phyloP scores from a whole-genome alignment of 2,329 filamentous ascomycete genomes.

The Dothidotthia symphoricarpi region DNA sequence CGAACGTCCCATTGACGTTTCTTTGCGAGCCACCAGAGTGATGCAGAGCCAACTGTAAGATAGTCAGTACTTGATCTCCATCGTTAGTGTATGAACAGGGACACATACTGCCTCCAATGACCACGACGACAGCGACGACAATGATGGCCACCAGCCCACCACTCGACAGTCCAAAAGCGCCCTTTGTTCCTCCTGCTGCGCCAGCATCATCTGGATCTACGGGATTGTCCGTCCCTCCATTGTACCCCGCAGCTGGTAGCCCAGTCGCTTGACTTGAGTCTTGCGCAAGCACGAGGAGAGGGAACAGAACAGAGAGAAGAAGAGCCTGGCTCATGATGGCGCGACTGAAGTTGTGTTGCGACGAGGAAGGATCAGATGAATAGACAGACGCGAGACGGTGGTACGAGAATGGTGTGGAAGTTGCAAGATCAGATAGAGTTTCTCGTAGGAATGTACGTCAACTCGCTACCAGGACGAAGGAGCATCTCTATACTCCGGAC shows the following conservation, averaged over 20 bases:
- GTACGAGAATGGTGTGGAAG: conserved; percentile 33
- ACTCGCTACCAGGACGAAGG: conserved; percentile 26
- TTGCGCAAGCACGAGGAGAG: conserved; percentile 32
- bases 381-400: conserved; percentile 15
- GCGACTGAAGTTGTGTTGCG: conserved; percentile 5
- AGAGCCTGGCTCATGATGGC: conserved; percentile 29
- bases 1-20: conserved; percentile 80
- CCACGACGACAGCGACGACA: conserved; percentile 66
- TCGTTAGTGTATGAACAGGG: neutral
- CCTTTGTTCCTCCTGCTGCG: conserved; percentile 62
- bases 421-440: conserved; percentile 31
- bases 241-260: conserved; percentile 34
- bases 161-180: conserved; percentile 63
- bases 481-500: conserved; percentile 39
- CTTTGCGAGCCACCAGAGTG: conserved; percentile 77
- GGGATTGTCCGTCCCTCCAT: conserved; percentile 40
- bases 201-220: conserved; percentile 51
- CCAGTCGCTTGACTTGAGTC: conserved; percentile 17
- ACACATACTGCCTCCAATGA: conserved; percentile 61
- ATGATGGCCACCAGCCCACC: conserved; percentile 74
- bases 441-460: conserved; percentile 18
- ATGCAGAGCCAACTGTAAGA: conserved; percentile 58
- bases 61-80: conserved; percentile 11
- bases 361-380: conserved; percentile 14
- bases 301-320: conserved; percentile 26